A percentile compares a stretch with the other conserved stretches of the same genome.
phyloP scores from a whole-genome alignment of 108 stramenopile species.

The Pelagomonas calceolata region DNA sequence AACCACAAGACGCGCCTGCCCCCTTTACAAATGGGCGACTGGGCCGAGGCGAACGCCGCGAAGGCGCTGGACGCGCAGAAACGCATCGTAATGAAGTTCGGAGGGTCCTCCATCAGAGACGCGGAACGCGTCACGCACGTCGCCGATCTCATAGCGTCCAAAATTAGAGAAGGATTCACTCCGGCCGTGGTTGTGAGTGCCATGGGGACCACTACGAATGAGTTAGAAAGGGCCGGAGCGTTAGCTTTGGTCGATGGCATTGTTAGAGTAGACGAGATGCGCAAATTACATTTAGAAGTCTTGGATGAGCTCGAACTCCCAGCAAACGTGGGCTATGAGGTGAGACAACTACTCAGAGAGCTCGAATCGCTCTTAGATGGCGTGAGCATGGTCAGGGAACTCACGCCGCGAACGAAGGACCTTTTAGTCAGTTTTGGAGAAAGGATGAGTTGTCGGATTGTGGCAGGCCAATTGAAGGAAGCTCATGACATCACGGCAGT shows the following conservation, averaged over 20 bases:
- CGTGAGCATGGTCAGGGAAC: slow-evolving; percentile 73
- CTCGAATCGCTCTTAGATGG: slow-evolving; percentile 60
- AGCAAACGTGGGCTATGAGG: background rate
- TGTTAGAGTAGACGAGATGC: background rate
- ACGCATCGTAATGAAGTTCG: slow-evolving; percentile 76
- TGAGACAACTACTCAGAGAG: background rate
- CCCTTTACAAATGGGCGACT: too few species aligned
- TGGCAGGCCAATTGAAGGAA: slow-evolving; percentile 83
- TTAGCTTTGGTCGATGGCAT: background rate
- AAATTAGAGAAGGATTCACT: slow-evolving; percentile 42
- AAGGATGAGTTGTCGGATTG: slow-evolving; percentile 73
- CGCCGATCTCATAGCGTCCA: slow-evolving; percentile 67
- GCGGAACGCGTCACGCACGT: slow-evolving; percentile 77
- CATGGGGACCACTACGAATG: slow-evolving; percentile 89
- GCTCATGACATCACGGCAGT: slow-evolving; percentile 75
- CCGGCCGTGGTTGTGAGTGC: slow-evolving; percentile 74
- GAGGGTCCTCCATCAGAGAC: slow-evolving; percentile 77
- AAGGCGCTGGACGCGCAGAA: background rate
- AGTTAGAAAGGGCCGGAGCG: background rate
- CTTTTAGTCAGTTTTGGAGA: slow-evolving; percentile 85
- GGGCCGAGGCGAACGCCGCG: background rate
- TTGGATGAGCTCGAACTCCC: background rate
- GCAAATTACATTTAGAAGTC: background rate
- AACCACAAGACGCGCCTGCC: too few species aligned
- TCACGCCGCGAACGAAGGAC: slow-evolving; percentile 74